Conservation (phyloP, 1,139 yeast genomes). For the Suhomyces bolitotheri region DNA sequence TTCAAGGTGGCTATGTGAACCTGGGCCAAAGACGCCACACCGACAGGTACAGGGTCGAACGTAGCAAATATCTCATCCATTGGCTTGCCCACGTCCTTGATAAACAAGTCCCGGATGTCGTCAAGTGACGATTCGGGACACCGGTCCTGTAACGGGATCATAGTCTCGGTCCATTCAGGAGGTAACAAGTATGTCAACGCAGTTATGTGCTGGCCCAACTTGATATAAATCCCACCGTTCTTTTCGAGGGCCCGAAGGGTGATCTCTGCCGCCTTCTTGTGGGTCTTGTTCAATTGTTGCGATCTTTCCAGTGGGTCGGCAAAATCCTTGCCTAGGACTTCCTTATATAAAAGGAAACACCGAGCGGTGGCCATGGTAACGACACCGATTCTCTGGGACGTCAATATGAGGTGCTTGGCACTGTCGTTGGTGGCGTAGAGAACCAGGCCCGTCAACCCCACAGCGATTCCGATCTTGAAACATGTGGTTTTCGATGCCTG, state of each 20-base stretch:
- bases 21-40: constrained; percentile 95
- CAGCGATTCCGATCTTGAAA: constrained; percentile 32
- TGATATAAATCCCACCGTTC: constrained; percentile 92
- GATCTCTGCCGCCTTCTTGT: constrained; percentile 72
- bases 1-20: constrained; percentile 78
- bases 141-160: constrained; percentile 88
- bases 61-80: constrained; percentile 66
- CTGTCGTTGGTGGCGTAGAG: constrained; percentile 38
- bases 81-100: constrained; percentile 60
- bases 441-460: constrained; percentile 32
- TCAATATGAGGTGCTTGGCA: constrained; percentile 35
- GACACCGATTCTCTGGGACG: constrained; percentile 58
- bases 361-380: constrained; percentile 63
- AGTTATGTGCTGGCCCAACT: constrained; percentile 89
- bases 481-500: constrained; percentile 12
- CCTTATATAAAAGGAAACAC: constrained; percentile 66
- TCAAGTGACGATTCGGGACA: constrained; percentile 81
- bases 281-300: constrained; percentile 57
- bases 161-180: constrained; percentile 90
- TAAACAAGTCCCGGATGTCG: constrained; percentile 67
- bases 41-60: constrained; percentile 77
- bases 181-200: constrained; percentile 93
- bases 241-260: constrained; percentile 77
- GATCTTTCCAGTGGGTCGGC: constrained; percentile 50
- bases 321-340: constrained; percentile 50